Evolutionary conservation across 176 grass and related monocot species (phyloP).

Genomic region (Oryza meridionalis): DNA sequence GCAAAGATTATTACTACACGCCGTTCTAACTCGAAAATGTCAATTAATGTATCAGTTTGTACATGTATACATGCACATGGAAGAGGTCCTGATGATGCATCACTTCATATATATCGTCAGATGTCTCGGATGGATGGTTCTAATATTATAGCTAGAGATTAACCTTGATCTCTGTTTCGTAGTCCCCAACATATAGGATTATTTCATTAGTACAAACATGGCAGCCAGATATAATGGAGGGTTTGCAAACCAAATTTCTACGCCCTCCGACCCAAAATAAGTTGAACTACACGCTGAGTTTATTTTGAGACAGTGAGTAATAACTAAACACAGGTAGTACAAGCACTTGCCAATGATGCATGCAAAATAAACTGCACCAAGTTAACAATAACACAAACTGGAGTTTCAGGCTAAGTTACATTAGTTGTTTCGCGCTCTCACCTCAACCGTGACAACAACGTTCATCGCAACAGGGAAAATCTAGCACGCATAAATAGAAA

Average conservation of each 20-base stretch:
- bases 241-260: background rate
- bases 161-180: background rate
- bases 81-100: background rate
- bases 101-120: background rate
- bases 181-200: no score
- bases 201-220: background rate
- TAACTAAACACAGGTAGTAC: background rate
- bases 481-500: constrained; percentile 2
- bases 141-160: background rate
- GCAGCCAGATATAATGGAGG: no score
- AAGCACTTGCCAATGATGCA: constrained; percentile 8
- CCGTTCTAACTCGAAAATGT: background rate
- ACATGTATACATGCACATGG: background rate
- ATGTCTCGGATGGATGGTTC: background rate
- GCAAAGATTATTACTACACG: background rate
- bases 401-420: constrained; percentile 21
- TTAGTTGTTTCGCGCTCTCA: constrained; percentile 4
- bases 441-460: constrained; percentile 4
- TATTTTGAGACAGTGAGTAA: no score
- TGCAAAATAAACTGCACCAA: constrained; percentile 23
- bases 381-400: constrained; percentile 19
- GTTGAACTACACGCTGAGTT: no score
- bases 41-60: background rate
- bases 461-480: constrained; percentile 12
- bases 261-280: no score